Evolutionary conservation across 768 basidiomycete genomes (phyloP).

Genomic region (Peribolospora baueri): DNA sequence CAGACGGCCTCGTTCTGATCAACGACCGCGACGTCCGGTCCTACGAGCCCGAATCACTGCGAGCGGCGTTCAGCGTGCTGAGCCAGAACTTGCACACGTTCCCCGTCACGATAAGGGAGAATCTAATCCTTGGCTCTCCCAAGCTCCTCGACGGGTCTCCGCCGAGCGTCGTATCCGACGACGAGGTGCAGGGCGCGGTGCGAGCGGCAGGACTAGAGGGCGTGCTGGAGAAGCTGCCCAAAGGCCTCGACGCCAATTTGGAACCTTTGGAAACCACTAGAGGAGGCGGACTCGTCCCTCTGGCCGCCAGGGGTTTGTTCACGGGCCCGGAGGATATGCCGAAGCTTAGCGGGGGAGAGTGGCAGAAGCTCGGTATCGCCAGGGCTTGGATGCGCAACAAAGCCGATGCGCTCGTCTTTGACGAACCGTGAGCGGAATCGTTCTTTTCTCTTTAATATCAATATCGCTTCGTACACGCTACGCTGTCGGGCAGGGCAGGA

Average conservation of each 20-base stretch:
- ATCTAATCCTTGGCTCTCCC: neutral
- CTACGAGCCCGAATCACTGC: neutral
- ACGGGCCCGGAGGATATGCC: neutral
- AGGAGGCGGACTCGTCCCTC: neutral
- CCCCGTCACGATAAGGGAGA: slow-evolving; percentile 2
- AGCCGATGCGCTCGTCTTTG: neutral
- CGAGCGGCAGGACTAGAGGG: neutral
- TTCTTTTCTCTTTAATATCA: neutral
- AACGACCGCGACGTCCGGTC: neutral
- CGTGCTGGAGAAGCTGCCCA: slow-evolving; percentile 1
- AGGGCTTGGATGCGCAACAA: neutral
- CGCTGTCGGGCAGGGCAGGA: neutral
- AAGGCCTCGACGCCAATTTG: slow-evolving; percentile 1
- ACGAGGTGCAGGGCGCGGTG: slow-evolving; percentile 1
- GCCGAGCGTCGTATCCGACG: neutral
- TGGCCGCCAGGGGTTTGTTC: neutral
- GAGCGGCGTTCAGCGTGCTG: neutral
- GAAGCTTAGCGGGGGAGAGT: neutral
- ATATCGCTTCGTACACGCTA: neutral
- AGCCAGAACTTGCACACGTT: neutral
- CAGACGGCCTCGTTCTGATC: slow-evolving; percentile 1
- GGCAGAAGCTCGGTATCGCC: neutral
- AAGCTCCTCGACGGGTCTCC: neutral
- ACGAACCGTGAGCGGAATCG: slow-evolving; percentile 1
- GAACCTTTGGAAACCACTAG: slow-evolving; percentile 1